Evolutionary conservation across 2,329 filamentous ascomycete genomes (phyloP).

Genomic region (Aspergillus jensenii): DNA sequence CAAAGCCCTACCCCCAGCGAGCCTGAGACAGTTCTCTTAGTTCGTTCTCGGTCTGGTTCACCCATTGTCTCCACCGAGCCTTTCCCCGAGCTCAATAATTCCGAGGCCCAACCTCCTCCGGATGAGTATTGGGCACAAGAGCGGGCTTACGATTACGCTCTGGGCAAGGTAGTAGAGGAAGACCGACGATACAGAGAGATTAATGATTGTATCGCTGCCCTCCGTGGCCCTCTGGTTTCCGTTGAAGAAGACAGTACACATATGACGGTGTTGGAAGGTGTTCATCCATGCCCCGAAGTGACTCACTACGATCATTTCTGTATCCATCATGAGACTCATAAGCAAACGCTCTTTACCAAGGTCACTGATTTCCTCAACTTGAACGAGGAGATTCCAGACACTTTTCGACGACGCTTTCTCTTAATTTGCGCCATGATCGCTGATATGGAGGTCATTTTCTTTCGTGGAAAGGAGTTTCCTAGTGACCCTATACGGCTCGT

Average conservation of each 20-base stretch:
- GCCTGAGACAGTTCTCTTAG: background rate
- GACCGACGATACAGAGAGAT: conserved; percentile 17
- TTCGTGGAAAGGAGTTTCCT: conserved; percentile 8
- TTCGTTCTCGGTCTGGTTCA: background rate
- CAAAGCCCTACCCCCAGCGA: background rate
- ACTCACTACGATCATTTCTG: conserved; percentile 2
- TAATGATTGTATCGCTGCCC: conserved; percentile 12
- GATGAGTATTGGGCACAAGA: conserved; percentile 9
- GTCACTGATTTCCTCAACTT: background rate
- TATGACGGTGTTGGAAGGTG: background rate
- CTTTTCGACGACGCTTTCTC: background rate
- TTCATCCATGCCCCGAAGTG: background rate
- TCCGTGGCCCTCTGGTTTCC: background rate
- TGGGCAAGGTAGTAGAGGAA: conserved; percentile 24
- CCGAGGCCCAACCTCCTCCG: conserved; percentile 3
- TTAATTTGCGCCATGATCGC: background rate
- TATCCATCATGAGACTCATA: background rate
- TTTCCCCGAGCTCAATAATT: conserved; percentile 28
- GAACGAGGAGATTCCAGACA: background rate
- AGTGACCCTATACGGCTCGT: conserved; percentile 10
- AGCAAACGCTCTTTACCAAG: background rate
- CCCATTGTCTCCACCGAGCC: conserved; percentile 19
- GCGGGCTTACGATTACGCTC: conserved; percentile 23
- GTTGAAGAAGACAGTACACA: background rate
- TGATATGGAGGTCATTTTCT: conserved; percentile 21